Conservation (phyloP, 345 rosid genomes). For the Trapa incisa region DNA sequence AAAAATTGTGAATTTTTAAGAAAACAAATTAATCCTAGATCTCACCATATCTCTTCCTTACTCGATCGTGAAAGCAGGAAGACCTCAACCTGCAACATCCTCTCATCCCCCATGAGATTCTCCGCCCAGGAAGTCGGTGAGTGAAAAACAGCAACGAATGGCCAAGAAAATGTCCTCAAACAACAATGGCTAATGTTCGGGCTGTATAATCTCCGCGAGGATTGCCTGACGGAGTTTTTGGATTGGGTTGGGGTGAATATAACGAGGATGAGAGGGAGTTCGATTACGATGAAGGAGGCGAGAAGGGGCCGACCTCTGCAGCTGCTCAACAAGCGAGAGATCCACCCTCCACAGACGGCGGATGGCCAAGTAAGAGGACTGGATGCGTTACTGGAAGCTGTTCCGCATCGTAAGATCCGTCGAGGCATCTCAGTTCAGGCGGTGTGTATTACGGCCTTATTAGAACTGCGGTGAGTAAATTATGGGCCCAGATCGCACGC, state of each 20-base stretch:
- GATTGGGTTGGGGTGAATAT: neutral
- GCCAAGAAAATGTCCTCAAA: neutral
- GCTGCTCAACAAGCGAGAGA: slow-evolving; percentile 17
- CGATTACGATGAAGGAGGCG: slow-evolving; percentile 26
- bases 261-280: slow-evolving; percentile 32
- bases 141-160: neutral
- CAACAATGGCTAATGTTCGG: neutral
- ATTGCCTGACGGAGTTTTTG: neutral
- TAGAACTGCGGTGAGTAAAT: too few relatives aligned
- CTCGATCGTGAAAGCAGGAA: neutral
- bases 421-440: too few relatives aligned
- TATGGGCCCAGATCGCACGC: too few relatives aligned
- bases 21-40: too few relatives aligned
- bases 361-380: too few relatives aligned
- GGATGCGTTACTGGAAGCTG: too few relatives aligned
- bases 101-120: neutral
- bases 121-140: slow-evolving; percentile 10
- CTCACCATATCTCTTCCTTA: neutral
- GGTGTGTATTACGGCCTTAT: too few relatives aligned
- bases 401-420: too few relatives aligned
- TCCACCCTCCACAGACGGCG: neutral
- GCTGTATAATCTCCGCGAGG: neutral
- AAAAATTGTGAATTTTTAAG: too few relatives aligned
- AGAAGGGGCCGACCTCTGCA: slow-evolving; percentile 51
- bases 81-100: neutral